Evolutionary conservation across 164 flowering plant species (phyloP).

Genomic region (Vitis amurensis): DNA sequence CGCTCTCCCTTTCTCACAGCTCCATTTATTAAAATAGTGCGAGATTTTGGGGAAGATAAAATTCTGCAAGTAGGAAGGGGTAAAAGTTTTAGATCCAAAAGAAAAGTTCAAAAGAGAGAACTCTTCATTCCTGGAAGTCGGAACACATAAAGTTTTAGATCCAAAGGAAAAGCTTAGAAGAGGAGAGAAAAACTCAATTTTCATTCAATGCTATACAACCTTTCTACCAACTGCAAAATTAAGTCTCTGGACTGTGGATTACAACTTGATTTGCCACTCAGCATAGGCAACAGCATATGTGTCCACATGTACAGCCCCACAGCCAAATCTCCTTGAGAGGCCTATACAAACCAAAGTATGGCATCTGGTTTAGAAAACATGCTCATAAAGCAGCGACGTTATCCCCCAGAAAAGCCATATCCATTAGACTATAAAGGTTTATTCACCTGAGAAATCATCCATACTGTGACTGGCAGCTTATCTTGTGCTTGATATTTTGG

Average conservation of each 20-base stretch:
- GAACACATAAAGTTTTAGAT: not conserved
- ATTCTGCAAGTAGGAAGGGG: constrained; percentile 45
- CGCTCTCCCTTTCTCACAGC: constrained; percentile 93
- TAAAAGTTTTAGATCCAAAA: constrained; percentile 4
- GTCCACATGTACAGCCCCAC: constrained; percentile 79
- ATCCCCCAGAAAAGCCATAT: too few species aligned
- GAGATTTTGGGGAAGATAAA: constrained; percentile 75
- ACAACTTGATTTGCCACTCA: constrained; percentile 57
- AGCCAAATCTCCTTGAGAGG: constrained; percentile 74
- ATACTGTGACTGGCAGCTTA: constrained; percentile 74
- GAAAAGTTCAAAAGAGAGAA: not conserved
- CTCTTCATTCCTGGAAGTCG: not conserved
- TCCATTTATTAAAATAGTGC: constrained; percentile 63
- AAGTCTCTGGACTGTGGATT: constrained; percentile 88
- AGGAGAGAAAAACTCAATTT: not conserved
- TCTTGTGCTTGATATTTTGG: constrained; percentile 85
- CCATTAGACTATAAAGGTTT: too few species aligned
- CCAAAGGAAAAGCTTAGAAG: not conserved
- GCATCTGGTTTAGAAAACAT: not conserved
- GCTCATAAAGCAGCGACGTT: not conserved
- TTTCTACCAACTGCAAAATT: constrained; percentile 82
- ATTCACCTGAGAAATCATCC: constrained; percentile 81
- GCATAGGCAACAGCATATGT: constrained; percentile 64
- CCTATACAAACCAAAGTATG: constrained; percentile 33
- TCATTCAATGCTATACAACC: constrained; percentile 37